Evolutionary conservation across 1,284 basidiomycete genomes (phyloP), one percentile per base, ranked within the genome.

Genomic region (Meira nashicola): DNA sequence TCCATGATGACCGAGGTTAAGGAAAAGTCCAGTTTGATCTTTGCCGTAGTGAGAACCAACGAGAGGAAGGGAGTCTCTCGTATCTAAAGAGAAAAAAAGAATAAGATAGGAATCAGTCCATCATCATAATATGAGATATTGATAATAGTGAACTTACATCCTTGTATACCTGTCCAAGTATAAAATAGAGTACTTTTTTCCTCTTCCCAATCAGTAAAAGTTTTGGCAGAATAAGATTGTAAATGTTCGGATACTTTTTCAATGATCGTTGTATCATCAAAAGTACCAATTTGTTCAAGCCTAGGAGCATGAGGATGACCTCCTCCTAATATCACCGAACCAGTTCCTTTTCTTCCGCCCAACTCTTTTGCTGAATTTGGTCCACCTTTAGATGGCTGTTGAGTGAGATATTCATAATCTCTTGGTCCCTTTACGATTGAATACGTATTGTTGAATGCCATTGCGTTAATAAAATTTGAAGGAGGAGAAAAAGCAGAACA

Each of bases 321-420:
- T 2, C 56, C 56, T 39, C 56, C 56, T 12, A 58, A 38, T 6
- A 58, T 58, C 15, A 58, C 17, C 11, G 28, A 33, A 15, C 46
- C 46, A n/a, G n/a, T 12, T n/a, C 40, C 40, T 41, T 41, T 12
- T n/a, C n/a, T n/a, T 12, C 12, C 40, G 14, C n/a, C 40, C n/a
- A n/a, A n/a, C n/a, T n/a, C n/a, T n/a, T n/a, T n/a, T n/a, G n/a
- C n/a, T n/a, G n/a, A n/a, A n/a, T 52, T 23, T 12, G 28, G 33
- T 9, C 55, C 46, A 14, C 19, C 11, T 2, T 33, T 21, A n/a
- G 10, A 11, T 9, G 56, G 56, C 2, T 48, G 50, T 17, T 58
- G 56, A 5, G 39, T 39, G 55, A 58, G 51, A 33, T 58, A 58
- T 28, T 58, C 56, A 48, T 51, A 58, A 52, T 58, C 56, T 11